phyloP scores from a whole-genome alignment of 495 filamentous ascomycete species.

The Penicillium canariense region DNA sequence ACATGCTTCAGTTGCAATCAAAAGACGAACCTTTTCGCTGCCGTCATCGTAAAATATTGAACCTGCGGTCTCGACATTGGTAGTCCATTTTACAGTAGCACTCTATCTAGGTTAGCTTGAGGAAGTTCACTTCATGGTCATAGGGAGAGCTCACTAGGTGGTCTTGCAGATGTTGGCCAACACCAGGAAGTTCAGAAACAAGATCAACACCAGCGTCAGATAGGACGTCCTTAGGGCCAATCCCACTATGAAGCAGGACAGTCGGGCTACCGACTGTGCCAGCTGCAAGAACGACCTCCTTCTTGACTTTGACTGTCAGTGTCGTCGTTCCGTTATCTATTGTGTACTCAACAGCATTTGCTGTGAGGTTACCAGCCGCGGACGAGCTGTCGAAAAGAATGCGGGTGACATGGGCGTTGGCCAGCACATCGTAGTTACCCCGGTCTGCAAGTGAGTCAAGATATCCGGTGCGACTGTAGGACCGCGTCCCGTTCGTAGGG shows the following conservation, averaged over 20 bases:
- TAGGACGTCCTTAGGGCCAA: slow-evolving; percentile 43
- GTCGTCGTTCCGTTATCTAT: slow-evolving; percentile 26
- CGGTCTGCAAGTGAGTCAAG: slow-evolving; percentile 38
- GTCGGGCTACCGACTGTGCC: slow-evolving; percentile 57
- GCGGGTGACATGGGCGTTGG: slow-evolving; percentile 45
- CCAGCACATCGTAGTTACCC: slow-evolving; percentile 44
- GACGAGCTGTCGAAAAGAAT: slow-evolving; percentile 36
- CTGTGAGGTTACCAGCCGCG: slow-evolving; percentile 23
- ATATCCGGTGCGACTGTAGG: slow-evolving; percentile 37
- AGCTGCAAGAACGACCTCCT: slow-evolving; percentile 56
- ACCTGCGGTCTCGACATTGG: slow-evolving; percentile 26
- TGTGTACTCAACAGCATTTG: slow-evolving; percentile 33
- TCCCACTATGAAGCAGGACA: slow-evolving; percentile 48
- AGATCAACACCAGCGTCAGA: slow-evolving; percentile 34
- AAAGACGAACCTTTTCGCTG: slow-evolving; percentile 22
- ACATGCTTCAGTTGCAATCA: not conserved
- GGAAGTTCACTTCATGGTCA: not conserved
- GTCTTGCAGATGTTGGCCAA: slow-evolving; percentile 51
- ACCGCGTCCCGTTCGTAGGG: slow-evolving; percentile 34
- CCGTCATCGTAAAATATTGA: slow-evolving; percentile 30
- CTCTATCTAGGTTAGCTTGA: slow-evolving; percentile 23
- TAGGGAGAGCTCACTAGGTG: slow-evolving; percentile 33
- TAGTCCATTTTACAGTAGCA: slow-evolving; percentile 30
- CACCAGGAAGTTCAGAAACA: slow-evolving; percentile 47
- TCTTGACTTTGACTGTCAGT: slow-evolving; percentile 34